Conservation (phyloP, 495 filamentous ascomycete genomes). For the Aspergillus funiculosus region DNA sequence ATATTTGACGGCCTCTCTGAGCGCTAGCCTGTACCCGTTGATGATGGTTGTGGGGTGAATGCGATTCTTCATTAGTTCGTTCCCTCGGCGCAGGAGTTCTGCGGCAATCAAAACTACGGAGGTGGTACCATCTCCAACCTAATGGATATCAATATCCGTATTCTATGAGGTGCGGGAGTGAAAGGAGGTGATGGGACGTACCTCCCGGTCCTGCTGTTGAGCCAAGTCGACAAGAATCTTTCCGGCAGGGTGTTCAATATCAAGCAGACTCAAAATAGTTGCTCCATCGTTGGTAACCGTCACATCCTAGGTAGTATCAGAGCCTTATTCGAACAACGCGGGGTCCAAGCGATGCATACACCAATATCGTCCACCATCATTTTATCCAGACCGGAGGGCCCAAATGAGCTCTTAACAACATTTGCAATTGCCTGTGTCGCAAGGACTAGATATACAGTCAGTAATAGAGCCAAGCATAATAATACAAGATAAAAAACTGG, state of each 20-base stretch:
- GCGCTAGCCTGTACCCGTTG: conserved; percentile 90
- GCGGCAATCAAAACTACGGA: conserved; percentile 96
- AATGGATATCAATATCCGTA: conserved; percentile 17
- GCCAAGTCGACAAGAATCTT: conserved; percentile 98
- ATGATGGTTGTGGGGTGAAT: conserved; percentile 99
- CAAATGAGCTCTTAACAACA: conserved; percentile 98
- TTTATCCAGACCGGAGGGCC: conserved; percentile 94
- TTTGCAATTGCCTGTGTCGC: conserved; percentile 97
- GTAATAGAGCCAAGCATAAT: not conserved
- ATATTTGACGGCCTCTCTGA: conserved; percentile 95
- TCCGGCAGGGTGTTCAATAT: conserved; percentile 95
- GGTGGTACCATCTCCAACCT: conserved; percentile 95
- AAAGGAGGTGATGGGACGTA: conserved; percentile 20
- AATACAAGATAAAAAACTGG: not conserved
- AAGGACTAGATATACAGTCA: conserved; percentile 54
- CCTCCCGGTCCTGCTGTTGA: conserved; percentile 98
- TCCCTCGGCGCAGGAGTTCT: conserved; percentile 87
- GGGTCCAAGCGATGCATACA: conserved; percentile 46
- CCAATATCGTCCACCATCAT: conserved; percentile 99
- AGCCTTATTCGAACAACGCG: conserved; percentile 16
- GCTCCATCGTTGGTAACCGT: conserved; percentile 99
- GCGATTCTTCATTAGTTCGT: conserved; percentile 98
- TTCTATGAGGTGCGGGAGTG: not conserved
- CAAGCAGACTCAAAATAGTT: conserved; percentile 88
- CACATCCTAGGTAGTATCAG: conserved; percentile 62